A percentile compares a stretch with the other conserved stretches of the same genome.
These are phyloP conservation scores for Talaromyces stipitatus DNA, from an alignment of 495 filamentous ascomycete genomes.

Conservation along the genomic window DNA sequence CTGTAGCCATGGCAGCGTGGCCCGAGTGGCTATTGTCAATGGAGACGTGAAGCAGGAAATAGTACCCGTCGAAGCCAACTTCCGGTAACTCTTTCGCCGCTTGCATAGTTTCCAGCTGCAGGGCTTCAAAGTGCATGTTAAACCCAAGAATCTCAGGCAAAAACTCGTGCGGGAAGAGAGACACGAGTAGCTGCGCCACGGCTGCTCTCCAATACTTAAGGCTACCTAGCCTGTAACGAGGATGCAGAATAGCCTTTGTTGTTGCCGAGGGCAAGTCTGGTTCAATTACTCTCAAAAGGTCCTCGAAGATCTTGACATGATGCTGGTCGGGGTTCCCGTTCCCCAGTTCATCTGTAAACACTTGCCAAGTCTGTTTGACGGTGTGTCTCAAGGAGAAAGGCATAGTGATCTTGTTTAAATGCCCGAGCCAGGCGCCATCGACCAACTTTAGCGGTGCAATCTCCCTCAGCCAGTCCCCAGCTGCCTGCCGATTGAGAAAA, in stretches of 20 bases:
- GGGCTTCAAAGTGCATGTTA: slow-evolving; percentile 42
- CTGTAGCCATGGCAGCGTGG: slow-evolving; percentile 39
- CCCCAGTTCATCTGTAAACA: slow-evolving; percentile 44
- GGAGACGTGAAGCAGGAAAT: slow-evolving; percentile 43
- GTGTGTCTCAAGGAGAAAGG: slow-evolving; percentile 23
- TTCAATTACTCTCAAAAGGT: slow-evolving; percentile 29
- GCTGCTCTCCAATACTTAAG: slow-evolving; percentile 34
- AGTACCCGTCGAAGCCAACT: slow-evolving; percentile 35
- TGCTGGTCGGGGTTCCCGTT: slow-evolving; percentile 39
- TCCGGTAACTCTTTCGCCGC: slow-evolving; percentile 36
- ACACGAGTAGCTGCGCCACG: slow-evolving; percentile 39
- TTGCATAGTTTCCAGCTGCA: slow-evolving; percentile 32
- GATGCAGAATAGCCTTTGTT: neutral
- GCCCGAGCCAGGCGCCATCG: slow-evolving; percentile 44
- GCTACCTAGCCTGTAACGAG: slow-evolving; percentile 9
- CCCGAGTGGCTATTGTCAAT: slow-evolving; percentile 45
- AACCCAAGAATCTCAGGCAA: slow-evolving; percentile 46
- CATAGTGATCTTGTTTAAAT: slow-evolving; percentile 34
- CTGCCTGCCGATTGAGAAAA: slow-evolving; percentile 25
- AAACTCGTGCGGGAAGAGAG: slow-evolving; percentile 40
- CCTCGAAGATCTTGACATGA: slow-evolving; percentile 35
- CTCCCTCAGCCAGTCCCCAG: slow-evolving; percentile 32
- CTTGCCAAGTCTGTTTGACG: slow-evolving; percentile 40
- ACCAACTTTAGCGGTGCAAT: slow-evolving; percentile 41
- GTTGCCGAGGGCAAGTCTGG: slow-evolving; percentile 14